phyloP scores from a whole-genome alignment of 2,329 filamentous ascomycete genomes.

The Elsinoe ampelina region DNA sequence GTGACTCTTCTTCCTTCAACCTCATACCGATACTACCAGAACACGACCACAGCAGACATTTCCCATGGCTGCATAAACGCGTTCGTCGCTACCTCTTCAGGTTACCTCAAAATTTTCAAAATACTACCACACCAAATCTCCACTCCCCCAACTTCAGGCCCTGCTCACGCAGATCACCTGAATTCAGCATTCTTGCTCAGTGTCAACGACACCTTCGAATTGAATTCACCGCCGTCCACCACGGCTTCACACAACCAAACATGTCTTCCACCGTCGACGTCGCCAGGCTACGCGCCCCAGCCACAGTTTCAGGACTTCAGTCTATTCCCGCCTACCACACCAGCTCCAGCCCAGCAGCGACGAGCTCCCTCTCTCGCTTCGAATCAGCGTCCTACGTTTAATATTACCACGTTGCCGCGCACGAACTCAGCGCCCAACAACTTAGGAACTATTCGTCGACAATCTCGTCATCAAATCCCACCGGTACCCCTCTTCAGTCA shows the following conservation, averaged over 20 bases:
- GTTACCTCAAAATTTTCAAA: constrained; percentile 3
- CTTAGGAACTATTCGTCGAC: constrained; percentile 10
- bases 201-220: constrained; percentile 42
- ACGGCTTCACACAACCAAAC: constrained; percentile 65
- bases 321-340: constrained; percentile 47
- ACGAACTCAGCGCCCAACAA: constrained; percentile 1
- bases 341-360: constrained; percentile 29
- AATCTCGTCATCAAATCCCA: constrained; percentile 38
- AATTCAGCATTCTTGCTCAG: constrained; percentile 51
- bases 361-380: constrained; percentile 45
- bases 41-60: constrained; percentile 7
- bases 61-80: constrained; percentile 8
- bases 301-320: constrained; percentile 59
- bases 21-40: not conserved
- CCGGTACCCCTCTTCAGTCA: constrained; percentile 62
- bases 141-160: constrained; percentile 9
- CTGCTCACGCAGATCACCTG: constrained; percentile 34
- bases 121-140: constrained; percentile 5
- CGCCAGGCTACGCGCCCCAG: constrained; percentile 43
- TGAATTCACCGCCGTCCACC: constrained; percentile 68
- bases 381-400: constrained; percentile 50
- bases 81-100: not conserved
- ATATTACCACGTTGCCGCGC: constrained; percentile 25
- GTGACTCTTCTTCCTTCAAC: not conserved
- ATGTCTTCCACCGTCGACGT: constrained; percentile 61